These are phyloP conservation scores for Neodidymelliopsis sp. DNA, from an alignment of 2,329 filamentous ascomycete species.

Conservation along the genomic window DNA sequence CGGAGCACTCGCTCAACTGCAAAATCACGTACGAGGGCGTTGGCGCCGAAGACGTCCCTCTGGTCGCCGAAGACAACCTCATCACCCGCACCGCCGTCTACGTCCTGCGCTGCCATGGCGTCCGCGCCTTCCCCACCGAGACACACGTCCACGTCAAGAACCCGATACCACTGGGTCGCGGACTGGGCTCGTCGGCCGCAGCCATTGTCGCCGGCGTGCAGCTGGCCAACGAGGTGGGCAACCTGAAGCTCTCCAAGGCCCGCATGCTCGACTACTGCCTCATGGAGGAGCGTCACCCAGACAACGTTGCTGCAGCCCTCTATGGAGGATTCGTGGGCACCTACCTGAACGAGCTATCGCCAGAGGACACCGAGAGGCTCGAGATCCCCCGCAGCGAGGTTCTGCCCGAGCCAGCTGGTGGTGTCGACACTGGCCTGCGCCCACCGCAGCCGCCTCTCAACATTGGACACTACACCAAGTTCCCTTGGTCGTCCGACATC, in stretches of 20 bases:
- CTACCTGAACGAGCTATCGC: constrained; percentile 89
- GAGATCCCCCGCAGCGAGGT: constrained; percentile 97
- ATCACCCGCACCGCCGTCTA: constrained; percentile 95
- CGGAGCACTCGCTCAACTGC: constrained; percentile 77
- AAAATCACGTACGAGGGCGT: constrained; percentile 88
- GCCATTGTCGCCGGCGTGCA: constrained; percentile 96
- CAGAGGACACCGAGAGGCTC: constrained; percentile 85
- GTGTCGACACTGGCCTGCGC: constrained; percentile 83
- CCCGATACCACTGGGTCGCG: constrained; percentile 90
- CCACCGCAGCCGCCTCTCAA: constrained; percentile 89
- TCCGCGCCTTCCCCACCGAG: constrained; percentile 79
- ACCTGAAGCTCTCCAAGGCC: constrained; percentile 77
- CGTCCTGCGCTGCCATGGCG: constrained; percentile 89
- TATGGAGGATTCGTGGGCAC: constrained; percentile 98
- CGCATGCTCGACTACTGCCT: constrained; percentile 93
- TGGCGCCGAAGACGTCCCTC: constrained; percentile 77
- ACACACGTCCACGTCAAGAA: constrained; percentile 96
- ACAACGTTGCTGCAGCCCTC: constrained; percentile 82
- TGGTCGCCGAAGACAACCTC: constrained; percentile 87
- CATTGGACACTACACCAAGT: constrained; percentile 96
- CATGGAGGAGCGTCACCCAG: constrained; percentile 77
- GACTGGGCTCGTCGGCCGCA: constrained; percentile 92
- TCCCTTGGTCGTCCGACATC: constrained; percentile 91
- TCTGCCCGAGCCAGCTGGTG: constrained; percentile 86
- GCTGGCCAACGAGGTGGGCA: constrained; percentile 86